These are phyloP conservation scores for Colletotrichum shisoi DNA, from an alignment of 2,329 filamentous ascomycete genomes.

Conservation along the genomic window DNA sequence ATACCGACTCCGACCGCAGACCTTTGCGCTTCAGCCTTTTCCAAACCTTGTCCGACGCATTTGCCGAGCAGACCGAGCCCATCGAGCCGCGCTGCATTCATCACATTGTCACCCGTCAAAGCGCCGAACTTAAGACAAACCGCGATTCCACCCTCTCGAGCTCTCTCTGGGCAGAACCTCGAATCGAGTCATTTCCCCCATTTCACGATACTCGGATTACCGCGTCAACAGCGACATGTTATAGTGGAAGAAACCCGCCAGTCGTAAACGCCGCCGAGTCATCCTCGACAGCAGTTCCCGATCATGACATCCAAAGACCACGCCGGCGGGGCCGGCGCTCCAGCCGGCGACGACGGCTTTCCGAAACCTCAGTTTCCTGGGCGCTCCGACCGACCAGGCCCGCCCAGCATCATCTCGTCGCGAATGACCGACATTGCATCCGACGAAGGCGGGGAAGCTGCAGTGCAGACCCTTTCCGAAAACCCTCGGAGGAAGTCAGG, in stretches of 20 bases:
- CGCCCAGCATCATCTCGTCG: conserved; percentile 74
- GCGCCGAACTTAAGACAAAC: conserved; percentile 24
- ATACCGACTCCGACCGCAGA: conserved; percentile 28
- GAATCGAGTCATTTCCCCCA: conserved; percentile 4
- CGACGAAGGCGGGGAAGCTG: conserved; percentile 61
- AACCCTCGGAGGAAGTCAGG: conserved; percentile 31
- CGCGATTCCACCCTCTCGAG: background rate
- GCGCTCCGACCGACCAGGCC: conserved; percentile 55
- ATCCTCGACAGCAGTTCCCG: conserved; percentile 14
- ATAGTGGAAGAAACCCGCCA: conserved; percentile 14
- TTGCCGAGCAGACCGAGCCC: conserved; percentile 26
- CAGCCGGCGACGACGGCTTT: conserved; percentile 52
- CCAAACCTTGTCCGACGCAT: conserved; percentile 17
- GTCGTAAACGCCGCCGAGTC: conserved; percentile 10
- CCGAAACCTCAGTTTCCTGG: conserved; percentile 52
- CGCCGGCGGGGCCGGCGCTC: conserved; percentile 49
- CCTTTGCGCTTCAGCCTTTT: conserved; percentile 31
- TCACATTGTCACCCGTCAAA: conserved; percentile 23
- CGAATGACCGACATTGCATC: conserved; percentile 72
- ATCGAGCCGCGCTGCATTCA: conserved; percentile 12
- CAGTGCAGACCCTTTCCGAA: conserved; percentile 48
- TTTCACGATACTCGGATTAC: background rate
- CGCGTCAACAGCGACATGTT: conserved; percentile 28
- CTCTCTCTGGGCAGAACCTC: background rate
- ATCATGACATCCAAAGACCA: conserved; percentile 52